Evolutionary conservation across 306 rosid species (phyloP), one percentile per base, ranked within the genome.

Genomic region (Prosopis cineraria): DNA sequence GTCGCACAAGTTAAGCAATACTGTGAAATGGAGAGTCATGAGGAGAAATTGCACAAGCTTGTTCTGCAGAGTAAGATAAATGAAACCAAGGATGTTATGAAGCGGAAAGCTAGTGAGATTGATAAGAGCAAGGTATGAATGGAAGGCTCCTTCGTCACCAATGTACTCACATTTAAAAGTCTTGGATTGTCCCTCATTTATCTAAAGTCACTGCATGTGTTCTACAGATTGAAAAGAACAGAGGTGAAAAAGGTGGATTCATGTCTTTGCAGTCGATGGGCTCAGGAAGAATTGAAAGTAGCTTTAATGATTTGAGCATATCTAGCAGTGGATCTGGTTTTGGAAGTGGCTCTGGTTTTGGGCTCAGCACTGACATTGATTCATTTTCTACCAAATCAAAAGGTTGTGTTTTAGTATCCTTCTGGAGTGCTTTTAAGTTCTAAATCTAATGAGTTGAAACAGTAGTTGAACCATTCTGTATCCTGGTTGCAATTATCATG

Each of bases 21-120:
- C 80, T 90, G 97, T 84, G 95, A 92, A 85, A 94, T 90, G 97
- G 96, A 95, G 90, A 88, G 98, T 87, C 97, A 91, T 60, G 99
- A 95, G 85, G 99, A 95, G 93, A 95, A 93, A 87, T 79, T 95
- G 88, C 97, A 92, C 88, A 95, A 91, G 85, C 86, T 92, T 75
- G 97, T 95, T 50, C 41, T 85, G 97, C 93, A 91, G 85, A 95
- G 96, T 90, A 93, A 95, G 89, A 91, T 95, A 67, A 91, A 95
- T 75, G 98, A 95, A 73, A 95, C 98, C 68, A 92, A 93, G 93
- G 98, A 95, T 87, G 85, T 83, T 68, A 95, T 95, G 98, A 95
- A 91, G 86, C 93, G 93, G 47, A 95, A 95, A 85, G 98, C 98
- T 68, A 95, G 89, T 87, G 98, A 95, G 88, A 95, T 95, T 85